Evolutionary conservation across 805 yeast genomes (phyloP), one percentile per base, ranked within the genome.

Genomic region (Wickerhamomyces bisporus): DNA sequence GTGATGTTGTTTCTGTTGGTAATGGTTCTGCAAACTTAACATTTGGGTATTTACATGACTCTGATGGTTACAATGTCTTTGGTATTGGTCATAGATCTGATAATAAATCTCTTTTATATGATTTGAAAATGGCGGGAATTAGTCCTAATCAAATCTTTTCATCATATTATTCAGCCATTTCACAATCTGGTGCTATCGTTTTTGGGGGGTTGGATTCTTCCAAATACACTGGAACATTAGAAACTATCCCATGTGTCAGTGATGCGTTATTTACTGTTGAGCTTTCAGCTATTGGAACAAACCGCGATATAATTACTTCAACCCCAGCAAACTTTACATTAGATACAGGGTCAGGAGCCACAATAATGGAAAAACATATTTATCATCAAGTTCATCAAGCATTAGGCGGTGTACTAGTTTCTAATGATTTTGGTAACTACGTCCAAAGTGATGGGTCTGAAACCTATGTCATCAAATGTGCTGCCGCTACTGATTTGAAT

Each of bases 401-500:
- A 12, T 42, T 48, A 24, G 48, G 44, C 10, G 50, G 45, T 29
- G 14, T 28, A 20, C 3, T 31, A 9, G 28, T 19, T 11, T 15
- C 19, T 17, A 14, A 14, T 13, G 21, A 37, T 30, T n/a, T 31
- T 41, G 17, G 27, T 23, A 3, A 20, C 32, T n/a, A 17, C 12
- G 71, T 73, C 27, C 60, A 54, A 17, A 46, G 53, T 14, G 44
- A 65, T 28, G 58, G 57, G 48, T 50, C 52, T 2, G 71, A 65
- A 12, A 54, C 61, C 6, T 71, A 71, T 45, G 34, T 55, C 15
- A 48, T 53, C 43, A 53, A 50, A 32, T 52, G 57, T 38, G 21
- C 37, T 10, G 21, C 44, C 28, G 49, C 53, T 3, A 29, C 34
- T 13, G 36, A 47, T 1, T 17, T 52, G 9, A 28, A 26, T 8